These are phyloP conservation scores for Flueggea neowawraea DNA, from an alignment of 441 rosid species.

Conservation along the genomic window DNA sequence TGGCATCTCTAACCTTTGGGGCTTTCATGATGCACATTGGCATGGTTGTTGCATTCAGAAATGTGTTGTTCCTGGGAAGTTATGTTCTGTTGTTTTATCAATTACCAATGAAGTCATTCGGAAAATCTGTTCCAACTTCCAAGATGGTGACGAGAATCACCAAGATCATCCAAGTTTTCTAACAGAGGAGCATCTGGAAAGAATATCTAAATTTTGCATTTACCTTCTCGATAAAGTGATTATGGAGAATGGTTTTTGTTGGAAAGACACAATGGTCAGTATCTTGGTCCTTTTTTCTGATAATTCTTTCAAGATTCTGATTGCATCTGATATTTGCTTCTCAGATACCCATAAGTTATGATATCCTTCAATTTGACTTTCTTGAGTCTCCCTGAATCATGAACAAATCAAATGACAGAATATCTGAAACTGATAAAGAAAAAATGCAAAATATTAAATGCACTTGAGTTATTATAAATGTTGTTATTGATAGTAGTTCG, in stretches of 20 bases:
- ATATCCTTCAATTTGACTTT: too few relatives aligned
- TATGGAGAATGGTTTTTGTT: conserved; percentile 49
- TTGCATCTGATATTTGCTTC: neutral
- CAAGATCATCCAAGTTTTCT: conserved; percentile 21
- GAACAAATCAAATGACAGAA: too few relatives aligned
- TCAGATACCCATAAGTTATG: neutral
- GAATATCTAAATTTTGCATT: conserved; percentile 62
- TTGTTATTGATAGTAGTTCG: neutral
- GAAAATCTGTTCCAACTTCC: conserved; percentile 40
- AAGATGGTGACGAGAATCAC: conserved; percentile 13
- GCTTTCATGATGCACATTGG: conserved; percentile 71
- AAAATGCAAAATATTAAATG: too few relatives aligned
- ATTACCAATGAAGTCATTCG: conserved; percentile 40
- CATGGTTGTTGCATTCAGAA: conserved; percentile 72
- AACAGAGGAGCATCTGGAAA: conserved; percentile 40
- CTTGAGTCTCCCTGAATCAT: too few relatives aligned
- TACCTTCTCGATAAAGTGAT: conserved; percentile 67
- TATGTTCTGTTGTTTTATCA: conserved; percentile 59
- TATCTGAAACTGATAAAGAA: too few relatives aligned
- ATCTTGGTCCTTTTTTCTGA: neutral
- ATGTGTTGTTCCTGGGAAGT: conserved; percentile 57
- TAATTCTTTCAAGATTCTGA: neutral
- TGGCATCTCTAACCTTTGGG: conserved; percentile 33
- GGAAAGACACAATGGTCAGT: conserved; percentile 76
- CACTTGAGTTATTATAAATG: too few relatives aligned